These are phyloP conservation scores for Eucalyptus dawsonii DNA, from an alignment of 345 rosid species.

Conservation along the genomic window DNA sequence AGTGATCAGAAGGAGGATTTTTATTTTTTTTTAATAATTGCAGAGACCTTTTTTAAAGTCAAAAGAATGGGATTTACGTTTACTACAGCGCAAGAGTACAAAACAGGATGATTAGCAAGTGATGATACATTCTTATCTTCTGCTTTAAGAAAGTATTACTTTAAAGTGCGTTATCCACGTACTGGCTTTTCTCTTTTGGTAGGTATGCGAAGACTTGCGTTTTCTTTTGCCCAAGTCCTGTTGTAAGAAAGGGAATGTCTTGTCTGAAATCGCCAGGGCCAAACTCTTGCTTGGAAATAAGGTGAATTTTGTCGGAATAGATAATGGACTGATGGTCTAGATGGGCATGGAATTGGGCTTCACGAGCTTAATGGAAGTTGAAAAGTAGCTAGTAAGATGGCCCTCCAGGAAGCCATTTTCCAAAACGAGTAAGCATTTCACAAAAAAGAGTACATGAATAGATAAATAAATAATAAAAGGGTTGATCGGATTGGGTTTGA, in stretches of 20 bases:
- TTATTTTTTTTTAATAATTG: not conserved
- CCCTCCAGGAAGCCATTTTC: not conserved
- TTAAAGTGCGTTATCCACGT: not conserved
- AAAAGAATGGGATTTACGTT: not conserved
- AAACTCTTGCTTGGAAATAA: not conserved
- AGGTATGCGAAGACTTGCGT: not conserved
- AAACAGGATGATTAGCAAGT: constrained; percentile 4
- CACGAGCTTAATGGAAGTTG: not conserved
- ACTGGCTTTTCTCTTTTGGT: not conserved
- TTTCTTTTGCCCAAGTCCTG: not conserved
- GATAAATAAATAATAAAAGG: not conserved
- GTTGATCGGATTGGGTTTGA: not conserved
- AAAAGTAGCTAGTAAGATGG: not conserved
- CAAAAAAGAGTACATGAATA: not conserved
- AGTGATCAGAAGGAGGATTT: not conserved
- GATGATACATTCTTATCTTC: not conserved
- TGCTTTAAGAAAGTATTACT: not conserved
- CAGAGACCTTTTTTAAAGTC: not conserved
- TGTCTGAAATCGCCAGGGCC: not conserved
- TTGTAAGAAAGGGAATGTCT: not conserved
- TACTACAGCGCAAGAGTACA: not conserved
- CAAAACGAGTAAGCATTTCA: not conserved
- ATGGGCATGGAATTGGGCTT: not conserved
- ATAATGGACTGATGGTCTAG: not conserved
- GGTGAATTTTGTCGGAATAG: not conserved